phyloP scores from a whole-genome alignment of 2,329 filamentous ascomycete species.

The Colletotrichum karsti region DNA sequence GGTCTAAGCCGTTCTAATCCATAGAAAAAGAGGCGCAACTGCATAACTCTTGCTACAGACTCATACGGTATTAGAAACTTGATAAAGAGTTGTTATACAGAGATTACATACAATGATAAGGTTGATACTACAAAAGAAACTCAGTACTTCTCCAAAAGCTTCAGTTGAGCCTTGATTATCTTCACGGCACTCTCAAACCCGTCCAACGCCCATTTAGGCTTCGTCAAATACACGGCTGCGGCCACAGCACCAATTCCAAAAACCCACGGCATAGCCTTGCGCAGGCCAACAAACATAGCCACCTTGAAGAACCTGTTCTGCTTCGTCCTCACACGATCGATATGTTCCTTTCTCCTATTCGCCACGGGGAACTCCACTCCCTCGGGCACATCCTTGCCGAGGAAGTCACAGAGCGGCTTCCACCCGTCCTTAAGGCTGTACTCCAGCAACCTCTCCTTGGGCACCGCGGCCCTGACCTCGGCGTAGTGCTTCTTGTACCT shows the following conservation, averaged over 20 bases:
- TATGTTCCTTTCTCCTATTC: constrained; percentile 37
- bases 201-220: background rate
- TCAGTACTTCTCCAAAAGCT: background rate
- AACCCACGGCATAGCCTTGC: background rate
- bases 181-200: background rate
- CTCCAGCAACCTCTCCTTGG: constrained; percentile 44
- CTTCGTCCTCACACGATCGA: constrained; percentile 12
- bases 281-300: background rate
- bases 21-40: too few relatives aligned
- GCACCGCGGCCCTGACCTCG: constrained; percentile 43
- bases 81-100: background rate
- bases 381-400: constrained; percentile 45
- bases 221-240: background rate
- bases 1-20: too few relatives aligned
- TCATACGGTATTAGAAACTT: too few relatives aligned
- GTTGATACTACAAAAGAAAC: background rate
- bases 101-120: background rate
- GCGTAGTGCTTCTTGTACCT: constrained; percentile 47
- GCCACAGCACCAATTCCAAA: background rate
- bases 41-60: too few relatives aligned
- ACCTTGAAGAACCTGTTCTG: constrained; percentile 18
- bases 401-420: constrained; percentile 49
- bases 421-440: constrained; percentile 49
- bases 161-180: background rate
- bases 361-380: constrained; percentile 39